These are phyloP conservation scores for Backusella morwellensis DNA, from an alignment of 192 early-diverging fungal genomes.

Conservation along the genomic window DNA sequence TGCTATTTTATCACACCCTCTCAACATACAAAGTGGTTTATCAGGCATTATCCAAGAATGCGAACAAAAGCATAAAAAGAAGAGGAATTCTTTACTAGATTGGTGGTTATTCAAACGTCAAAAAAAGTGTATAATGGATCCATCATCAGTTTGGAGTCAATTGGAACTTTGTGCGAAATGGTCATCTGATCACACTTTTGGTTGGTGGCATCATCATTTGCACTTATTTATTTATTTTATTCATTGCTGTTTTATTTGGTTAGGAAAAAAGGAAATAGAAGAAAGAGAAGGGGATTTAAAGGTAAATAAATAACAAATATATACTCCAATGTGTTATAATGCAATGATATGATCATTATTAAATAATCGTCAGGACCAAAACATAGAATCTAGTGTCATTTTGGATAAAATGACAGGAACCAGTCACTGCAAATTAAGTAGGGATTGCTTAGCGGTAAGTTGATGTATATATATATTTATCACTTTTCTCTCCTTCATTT, in stretches of 20 bases:
- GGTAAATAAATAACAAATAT: background rate
- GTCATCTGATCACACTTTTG: background rate
- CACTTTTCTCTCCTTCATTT: background rate
- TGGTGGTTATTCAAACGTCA: background rate
- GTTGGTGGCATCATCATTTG: background rate
- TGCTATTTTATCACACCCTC: conserved; percentile 16
- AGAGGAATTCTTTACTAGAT: background rate
- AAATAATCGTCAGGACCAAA: background rate
- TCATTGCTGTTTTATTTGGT: background rate
- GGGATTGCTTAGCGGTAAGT: conserved; percentile 42
- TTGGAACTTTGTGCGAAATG: background rate
- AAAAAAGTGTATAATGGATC: background rate
- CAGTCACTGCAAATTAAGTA: conserved; percentile 47
- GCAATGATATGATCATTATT: background rate
- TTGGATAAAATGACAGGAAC: conserved; percentile 51
- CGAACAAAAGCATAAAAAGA: background rate
- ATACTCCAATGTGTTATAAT: background rate
- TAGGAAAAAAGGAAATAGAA: background rate
- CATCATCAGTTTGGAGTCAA: background rate
- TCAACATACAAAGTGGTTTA: background rate
- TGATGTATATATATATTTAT: background rate
- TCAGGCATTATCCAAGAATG: background rate
- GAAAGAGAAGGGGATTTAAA: background rate
- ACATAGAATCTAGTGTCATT: conserved; percentile 38
- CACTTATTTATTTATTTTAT: background rate